Evolutionary conservation across 2,329 filamentous ascomycete species (phyloP).

Genomic region (Cladophialophora chaetospira): DNA sequence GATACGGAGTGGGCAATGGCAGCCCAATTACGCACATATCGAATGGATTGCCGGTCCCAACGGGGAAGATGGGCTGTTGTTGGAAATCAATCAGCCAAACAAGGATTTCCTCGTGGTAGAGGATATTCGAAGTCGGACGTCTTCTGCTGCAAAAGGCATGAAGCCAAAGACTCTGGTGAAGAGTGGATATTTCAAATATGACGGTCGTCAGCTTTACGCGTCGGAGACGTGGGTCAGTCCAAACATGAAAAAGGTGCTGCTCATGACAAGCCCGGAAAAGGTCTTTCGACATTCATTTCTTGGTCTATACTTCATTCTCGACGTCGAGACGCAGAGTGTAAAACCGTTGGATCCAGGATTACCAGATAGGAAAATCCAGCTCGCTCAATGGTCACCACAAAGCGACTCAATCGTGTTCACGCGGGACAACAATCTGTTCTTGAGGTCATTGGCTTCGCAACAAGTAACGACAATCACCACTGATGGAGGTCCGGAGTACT

Average conservation of each 20-base stretch:
- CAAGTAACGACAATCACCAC: slow-evolving; percentile 73
- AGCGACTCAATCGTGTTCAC: slow-evolving; percentile 90
- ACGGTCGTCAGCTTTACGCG: slow-evolving; percentile 59
- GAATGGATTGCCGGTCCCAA: slow-evolving; percentile 52
- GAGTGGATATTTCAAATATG: slow-evolving; percentile 61
- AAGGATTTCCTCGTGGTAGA: slow-evolving; percentile 83
- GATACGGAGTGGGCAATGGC: slow-evolving; percentile 44
- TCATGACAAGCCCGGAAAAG: slow-evolving; percentile 70
- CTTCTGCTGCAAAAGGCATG: slow-evolving; percentile 40
- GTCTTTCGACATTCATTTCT: slow-evolving; percentile 92
- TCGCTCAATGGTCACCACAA: slow-evolving; percentile 85
- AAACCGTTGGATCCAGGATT: slow-evolving; percentile 75
- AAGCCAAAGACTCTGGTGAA: slow-evolving; percentile 75
- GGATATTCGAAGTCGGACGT: slow-evolving; percentile 68
- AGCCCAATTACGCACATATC: slow-evolving; percentile 43
- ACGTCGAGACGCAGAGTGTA: slow-evolving; percentile 76
- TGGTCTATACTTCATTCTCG: slow-evolving; percentile 86
- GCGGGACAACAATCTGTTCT: slow-evolving; percentile 82
- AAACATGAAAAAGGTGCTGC: slow-evolving; percentile 80
- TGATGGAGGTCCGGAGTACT: slow-evolving; percentile 84
- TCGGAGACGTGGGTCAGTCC: slow-evolving; percentile 72
- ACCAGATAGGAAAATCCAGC: slow-evolving; percentile 68
- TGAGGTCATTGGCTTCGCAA: slow-evolving; percentile 66
- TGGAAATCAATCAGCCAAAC: slow-evolving; percentile 65
- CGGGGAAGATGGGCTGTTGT: slow-evolving; percentile 72